Base-by-base conservation (phyloP, 2,329 filamentous ascomycete species). In the Nectriaceae sp. region DNA sequence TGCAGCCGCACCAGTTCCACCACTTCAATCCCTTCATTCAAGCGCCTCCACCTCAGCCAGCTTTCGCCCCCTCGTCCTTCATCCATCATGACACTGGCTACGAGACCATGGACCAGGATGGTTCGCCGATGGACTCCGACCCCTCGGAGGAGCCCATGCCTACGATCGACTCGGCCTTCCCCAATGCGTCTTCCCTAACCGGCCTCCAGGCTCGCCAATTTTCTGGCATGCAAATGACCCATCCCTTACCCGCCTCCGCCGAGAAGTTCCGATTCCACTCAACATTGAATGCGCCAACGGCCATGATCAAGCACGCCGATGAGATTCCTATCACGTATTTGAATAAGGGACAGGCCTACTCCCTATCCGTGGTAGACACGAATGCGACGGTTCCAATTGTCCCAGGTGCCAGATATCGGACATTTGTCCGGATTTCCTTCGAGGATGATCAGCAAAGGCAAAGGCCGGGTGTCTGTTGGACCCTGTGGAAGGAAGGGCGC, bases 271-370 rank as follows among this genome's bases (percentile, higher is more conserved):
- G 94, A 35, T 97, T 90, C 65, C 89, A 94, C 65, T 87, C 90
- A 42, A 94, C 90, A 1, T 73, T 99, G 39, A 95, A 96, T 67
- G 93, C 94, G 1, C 91, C 93, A 3, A 99, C 94, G 0, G 94
- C 94, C 6, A 99, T 97, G 94, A 87, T 95, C 64, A 95, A 89
- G 68, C 85, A 91, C 53, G 72, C 84, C 1, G 88, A 95, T 51
- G 93, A 97, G 67, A 95, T 97, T 20, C 94, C 94, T 0, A 84
- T 97, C n/a, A 97, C 93, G 0, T 99, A 99, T 66, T 80, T 99
- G 16, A 99, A 99, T 74, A 97, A 97, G 70, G 92, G 93, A 20
- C 93, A 97, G 67, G 90, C 91, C 15, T 99, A 99, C 67, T 89
- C 89, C 0, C 76, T 99, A 16, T 88, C 89, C 3, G 81, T 99